Evolutionary conservation across 2,329 filamentous ascomycete genomes (phyloP), one percentile per base, ranked within the genome.

Genomic region (Arachnopeziza araneosa): DNA sequence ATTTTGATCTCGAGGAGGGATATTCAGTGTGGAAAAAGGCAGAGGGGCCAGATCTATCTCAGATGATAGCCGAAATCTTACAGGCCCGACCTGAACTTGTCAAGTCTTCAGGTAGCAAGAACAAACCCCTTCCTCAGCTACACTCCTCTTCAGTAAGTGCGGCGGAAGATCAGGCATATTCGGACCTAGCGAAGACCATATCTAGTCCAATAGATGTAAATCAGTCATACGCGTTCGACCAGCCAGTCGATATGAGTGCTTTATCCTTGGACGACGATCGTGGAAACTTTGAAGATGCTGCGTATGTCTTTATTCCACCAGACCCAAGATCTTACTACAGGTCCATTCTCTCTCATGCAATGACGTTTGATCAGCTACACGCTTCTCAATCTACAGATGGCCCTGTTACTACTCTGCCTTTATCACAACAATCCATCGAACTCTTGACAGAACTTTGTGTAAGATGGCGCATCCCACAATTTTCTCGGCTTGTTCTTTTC

Each of bases 31-130:
- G 95, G 95, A 96, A 92, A 74, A 93, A 90, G 71, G 84, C 86
- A n/a, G 95, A 99, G 73, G 83, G 84, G 2, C 88, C 89, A 14
- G 91, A 96, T 67, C 78, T 99, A 50, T 95, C 92, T 6, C 90
- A 95, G 67, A 92, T 98, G 85, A 95, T 99, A 81, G 81, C 96
- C 68, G 90, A 93, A 48, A 91, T 99, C 64, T 79, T 98, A 50
- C 91, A 90, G 62, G 89, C 89, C 6, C 91, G 90, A 67, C 93
- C 93, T 3, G 89, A 93, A 65, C 79, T 98, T 56, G 88, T 91
- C 55, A 96, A 92, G 54, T 68, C 65, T 14, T 67, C 68, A 2
- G 56, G 60, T 19, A 77, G 79, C 30, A 76, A 80, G 23, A 83
- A 85, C 54, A 85, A 83, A 69, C 73, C 79, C 14, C 77, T 90